Conservation (phyloP, 2,329 filamentous ascomycete genomes). For the Venturia effusa region DNA sequence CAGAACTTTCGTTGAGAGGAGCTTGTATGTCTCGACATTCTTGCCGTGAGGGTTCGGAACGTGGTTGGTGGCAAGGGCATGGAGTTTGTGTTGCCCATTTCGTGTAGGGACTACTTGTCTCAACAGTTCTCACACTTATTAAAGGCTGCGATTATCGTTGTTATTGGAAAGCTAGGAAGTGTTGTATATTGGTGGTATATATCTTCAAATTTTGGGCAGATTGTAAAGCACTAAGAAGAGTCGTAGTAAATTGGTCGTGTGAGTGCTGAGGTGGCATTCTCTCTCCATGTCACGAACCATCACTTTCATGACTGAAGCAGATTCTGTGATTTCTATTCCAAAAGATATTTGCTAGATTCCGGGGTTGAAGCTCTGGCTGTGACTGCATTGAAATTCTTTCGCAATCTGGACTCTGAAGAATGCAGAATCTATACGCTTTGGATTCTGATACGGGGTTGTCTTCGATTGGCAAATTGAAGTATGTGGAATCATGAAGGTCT, state of each 20-base stretch:
- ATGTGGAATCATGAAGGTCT: no score
- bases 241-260: not conserved
- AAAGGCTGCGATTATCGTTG: not conserved
- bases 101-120: no score
- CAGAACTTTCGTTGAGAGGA: not conserved
- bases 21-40: not conserved
- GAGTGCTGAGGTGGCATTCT: not conserved
- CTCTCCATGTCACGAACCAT: not conserved
- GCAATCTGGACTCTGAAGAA: not conserved
- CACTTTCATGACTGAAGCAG: not conserved
- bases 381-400: not conserved
- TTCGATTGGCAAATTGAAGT: no score
- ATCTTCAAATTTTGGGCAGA: not conserved
- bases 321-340: not conserved
- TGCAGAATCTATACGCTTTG: not conserved
- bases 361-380: no score
- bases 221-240: not conserved
- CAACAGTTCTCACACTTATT: no score
- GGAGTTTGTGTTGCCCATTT: not conserved
- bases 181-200: not conserved
- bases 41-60: not conserved
- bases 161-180: not conserved
- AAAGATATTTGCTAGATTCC: not conserved
- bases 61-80: not conserved
- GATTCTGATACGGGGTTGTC: no score